Conservation (phyloP, 495 filamentous ascomycete genomes). For the Xylaria scruposa region DNA sequence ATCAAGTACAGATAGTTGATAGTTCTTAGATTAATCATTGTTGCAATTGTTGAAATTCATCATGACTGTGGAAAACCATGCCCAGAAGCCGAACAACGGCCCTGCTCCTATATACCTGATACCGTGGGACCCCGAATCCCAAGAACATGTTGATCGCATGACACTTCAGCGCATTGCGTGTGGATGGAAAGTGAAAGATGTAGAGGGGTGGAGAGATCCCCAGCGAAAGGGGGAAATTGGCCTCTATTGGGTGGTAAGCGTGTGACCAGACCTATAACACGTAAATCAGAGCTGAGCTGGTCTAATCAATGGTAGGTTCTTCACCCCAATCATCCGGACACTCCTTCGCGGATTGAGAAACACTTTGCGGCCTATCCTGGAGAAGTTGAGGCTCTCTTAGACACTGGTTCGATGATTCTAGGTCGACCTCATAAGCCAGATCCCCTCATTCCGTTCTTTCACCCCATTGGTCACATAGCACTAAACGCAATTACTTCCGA, state of each 20-base stretch:
- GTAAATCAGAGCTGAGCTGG: background rate
- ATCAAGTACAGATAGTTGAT: background rate
- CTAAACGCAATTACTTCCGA: constrained; percentile 26
- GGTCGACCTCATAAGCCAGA: constrained; percentile 25
- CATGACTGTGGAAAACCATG: background rate
- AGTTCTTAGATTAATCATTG: background rate
- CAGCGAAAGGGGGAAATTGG: constrained; percentile 25
- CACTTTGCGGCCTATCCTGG: constrained; percentile 20
- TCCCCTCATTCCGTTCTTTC: constrained; percentile 28
- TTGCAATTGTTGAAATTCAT: background rate
- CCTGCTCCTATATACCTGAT: constrained; percentile 29
- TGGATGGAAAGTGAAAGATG: constrained; percentile 39
- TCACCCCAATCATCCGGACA: constrained; percentile 16
- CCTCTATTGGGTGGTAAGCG: constrained; percentile 34
- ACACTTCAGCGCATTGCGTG: constrained; percentile 43
- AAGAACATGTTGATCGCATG: constrained; percentile 40
- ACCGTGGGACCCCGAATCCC: constrained; percentile 44
- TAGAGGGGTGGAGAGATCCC: constrained; percentile 29
- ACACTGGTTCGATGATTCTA: constrained; percentile 30
- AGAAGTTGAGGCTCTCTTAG: constrained; percentile 34
- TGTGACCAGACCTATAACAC: background rate
- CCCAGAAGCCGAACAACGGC: background rate
- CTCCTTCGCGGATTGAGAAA: constrained; percentile 1
- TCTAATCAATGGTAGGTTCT: constrained; percentile 25
- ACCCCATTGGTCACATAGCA: constrained; percentile 44